Conservation (phyloP, 768 basidiomycete species). For the Botryobasidium botryosum region DNA sequence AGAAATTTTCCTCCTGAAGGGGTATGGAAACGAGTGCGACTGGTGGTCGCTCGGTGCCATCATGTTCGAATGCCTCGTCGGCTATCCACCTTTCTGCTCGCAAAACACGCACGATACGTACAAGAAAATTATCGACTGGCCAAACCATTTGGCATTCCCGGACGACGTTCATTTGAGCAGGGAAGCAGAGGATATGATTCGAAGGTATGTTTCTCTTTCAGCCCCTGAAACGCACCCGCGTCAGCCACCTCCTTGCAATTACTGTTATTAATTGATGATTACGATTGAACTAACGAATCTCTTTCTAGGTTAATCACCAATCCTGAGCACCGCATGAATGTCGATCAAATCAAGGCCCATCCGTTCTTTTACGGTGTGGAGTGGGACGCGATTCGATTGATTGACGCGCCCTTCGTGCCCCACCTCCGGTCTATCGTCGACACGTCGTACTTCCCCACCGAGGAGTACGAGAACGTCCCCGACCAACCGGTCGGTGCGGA, state of each 20-base stretch:
- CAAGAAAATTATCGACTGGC: slow-evolving; percentile 95
- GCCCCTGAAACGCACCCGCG: too few relatives aligned
- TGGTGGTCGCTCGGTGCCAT: slow-evolving; percentile 99
- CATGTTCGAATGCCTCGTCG: slow-evolving; percentile 96
- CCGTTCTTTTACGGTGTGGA: slow-evolving; percentile 94
- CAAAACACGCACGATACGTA: slow-evolving; percentile 97
- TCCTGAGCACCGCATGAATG: slow-evolving; percentile 54
- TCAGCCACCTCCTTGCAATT: background rate
- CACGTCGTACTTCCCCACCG: slow-evolving; percentile 96
- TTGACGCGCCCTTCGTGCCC: slow-evolving; percentile 94
- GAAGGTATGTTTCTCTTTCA: slow-evolving; percentile 30
- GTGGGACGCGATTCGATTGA: slow-evolving; percentile 72
- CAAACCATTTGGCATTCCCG: slow-evolving; percentile 68
- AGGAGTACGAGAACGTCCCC: slow-evolving; percentile 64
- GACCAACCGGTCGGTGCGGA: slow-evolving; percentile 30
- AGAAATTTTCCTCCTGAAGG: slow-evolving; percentile 89
- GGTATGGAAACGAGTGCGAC: slow-evolving; percentile 97
- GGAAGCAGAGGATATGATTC: slow-evolving; percentile 81
- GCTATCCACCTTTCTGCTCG: slow-evolving; percentile 93
- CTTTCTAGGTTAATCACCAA: slow-evolving; percentile 49
- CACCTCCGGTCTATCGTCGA: slow-evolving; percentile 85
- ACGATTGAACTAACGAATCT: background rate
- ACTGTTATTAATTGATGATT: background rate
- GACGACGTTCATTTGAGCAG: slow-evolving; percentile 86
- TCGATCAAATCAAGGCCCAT: slow-evolving; percentile 82